These are phyloP conservation scores for Pleurotus djamor DNA, from an alignment of 768 basidiomycete genomes.

Conservation along the genomic window DNA sequence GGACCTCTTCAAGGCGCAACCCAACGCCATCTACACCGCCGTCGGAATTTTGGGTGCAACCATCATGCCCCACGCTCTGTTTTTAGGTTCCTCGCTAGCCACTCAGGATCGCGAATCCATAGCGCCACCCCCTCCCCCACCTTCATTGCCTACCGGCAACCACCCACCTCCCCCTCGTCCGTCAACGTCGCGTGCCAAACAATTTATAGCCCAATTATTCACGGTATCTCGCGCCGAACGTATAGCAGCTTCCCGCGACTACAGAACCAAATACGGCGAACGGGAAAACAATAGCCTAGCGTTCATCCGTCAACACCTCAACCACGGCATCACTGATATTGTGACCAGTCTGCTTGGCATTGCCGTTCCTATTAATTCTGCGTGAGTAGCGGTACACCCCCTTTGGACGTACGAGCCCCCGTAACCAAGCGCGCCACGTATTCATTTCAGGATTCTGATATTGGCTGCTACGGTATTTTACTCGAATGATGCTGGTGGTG, in stretches of 20 bases:
- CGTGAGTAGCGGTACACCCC: constrained; percentile 30
- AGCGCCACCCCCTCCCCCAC: constrained; percentile 10
- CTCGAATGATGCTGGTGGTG: constrained; percentile 21
- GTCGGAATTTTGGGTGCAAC: constrained; percentile 34
- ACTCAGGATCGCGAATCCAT: constrained; percentile 30
- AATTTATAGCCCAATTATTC: constrained; percentile 20
- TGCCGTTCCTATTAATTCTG: constrained; percentile 75
- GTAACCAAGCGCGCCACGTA: background rate
- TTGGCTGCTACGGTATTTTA: constrained; percentile 74
- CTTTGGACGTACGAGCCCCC: background rate
- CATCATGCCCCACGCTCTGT: constrained; percentile 74
- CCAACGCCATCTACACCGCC: constrained; percentile 47
- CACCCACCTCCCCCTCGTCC: background rate
- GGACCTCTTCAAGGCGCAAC: constrained; percentile 41
- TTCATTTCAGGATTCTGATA: constrained; percentile 55
- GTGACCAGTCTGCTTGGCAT: constrained; percentile 58
- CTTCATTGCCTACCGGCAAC: constrained; percentile 10
- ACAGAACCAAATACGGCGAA: constrained; percentile 38
- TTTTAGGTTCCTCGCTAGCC: constrained; percentile 32
- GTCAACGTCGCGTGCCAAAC: constrained; percentile 9
- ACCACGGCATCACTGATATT: constrained; percentile 56
- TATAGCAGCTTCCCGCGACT: constrained; percentile 24
- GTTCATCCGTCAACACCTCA: constrained; percentile 53
- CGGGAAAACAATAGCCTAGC: constrained; percentile 42
- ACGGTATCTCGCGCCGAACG: constrained; percentile 28